Percentiles rank a stretch among this genome's conserved stretches.
phyloP scores from a whole-genome alignment of 148 eudicot genomes.

The Camellia lanceoleosa region DNA sequence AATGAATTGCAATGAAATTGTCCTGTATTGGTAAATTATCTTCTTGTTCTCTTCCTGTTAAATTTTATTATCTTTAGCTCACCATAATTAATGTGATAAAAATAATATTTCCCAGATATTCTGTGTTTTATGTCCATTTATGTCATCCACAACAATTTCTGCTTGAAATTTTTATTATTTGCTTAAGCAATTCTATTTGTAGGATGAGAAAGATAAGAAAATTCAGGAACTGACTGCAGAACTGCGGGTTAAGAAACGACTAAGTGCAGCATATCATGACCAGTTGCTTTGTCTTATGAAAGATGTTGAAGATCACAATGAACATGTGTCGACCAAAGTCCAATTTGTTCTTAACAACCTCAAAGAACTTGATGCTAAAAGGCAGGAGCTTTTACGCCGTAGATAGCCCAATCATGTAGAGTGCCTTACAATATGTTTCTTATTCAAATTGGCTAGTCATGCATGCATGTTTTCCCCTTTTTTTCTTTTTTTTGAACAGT shows the following conservation, averaged over 20 bases:
- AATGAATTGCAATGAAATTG: too few relatives aligned
- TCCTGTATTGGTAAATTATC: background rate
- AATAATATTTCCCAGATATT: background rate
- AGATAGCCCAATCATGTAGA: slow-evolving; percentile 11
- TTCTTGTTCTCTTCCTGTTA: background rate
- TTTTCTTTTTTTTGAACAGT: background rate
- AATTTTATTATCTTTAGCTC: background rate
- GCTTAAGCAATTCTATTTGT: slow-evolving; percentile 8
- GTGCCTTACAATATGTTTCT: background rate
- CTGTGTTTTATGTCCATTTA: background rate
- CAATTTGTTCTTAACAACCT: slow-evolving; percentile 34
- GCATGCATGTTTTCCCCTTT: background rate
- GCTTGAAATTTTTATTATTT: background rate
- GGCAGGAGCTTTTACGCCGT: slow-evolving; percentile 22
- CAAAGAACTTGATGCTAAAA: slow-evolving; percentile 38
- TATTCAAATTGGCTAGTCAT: background rate
- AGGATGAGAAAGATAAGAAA: slow-evolving; percentile 58
- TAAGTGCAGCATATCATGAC: slow-evolving; percentile 46
- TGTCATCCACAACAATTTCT: background rate
- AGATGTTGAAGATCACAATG: slow-evolving; percentile 50
- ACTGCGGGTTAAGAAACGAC: slow-evolving; percentile 45
- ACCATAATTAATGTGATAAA: background rate
- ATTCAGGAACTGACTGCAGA: slow-evolving; percentile 54
- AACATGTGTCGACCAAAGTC: slow-evolving; percentile 37
- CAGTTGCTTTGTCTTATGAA: slow-evolving; percentile 41